phyloP scores from a whole-genome alignment of 176 grass and related monocot genomes.

The Secale cereale region DNA sequence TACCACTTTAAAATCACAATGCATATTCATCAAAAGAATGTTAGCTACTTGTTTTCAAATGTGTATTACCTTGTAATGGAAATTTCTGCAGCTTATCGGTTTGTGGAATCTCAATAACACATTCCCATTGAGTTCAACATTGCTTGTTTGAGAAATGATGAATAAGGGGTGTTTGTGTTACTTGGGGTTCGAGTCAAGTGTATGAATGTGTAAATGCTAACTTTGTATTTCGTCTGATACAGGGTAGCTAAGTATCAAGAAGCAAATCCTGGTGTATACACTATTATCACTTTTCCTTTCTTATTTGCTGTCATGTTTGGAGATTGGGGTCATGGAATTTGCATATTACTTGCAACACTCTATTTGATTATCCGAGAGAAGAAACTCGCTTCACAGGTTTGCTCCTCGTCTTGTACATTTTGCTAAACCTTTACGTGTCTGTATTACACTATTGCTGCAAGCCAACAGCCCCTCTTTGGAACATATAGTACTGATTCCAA shows the following conservation, averaged over 20 bases:
- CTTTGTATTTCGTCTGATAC: slow-evolving; percentile 20
- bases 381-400: slow-evolving; percentile 87
- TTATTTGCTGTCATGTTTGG: slow-evolving; percentile 99
- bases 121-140: neutral
- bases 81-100: neutral
- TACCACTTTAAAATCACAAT: neutral
- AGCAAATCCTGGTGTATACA: slow-evolving; percentile 93
- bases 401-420: slow-evolving; percentile 20
- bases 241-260: slow-evolving; percentile 93
- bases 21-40: neutral
- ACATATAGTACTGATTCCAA: neutral
- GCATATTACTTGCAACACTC: slow-evolving; percentile 67
- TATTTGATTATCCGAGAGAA: slow-evolving; percentile 75
- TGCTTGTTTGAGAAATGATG: slow-evolving; percentile 10
- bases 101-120: neutral
- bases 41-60: neutral
- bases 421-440: neutral
- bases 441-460: slow-evolving; percentile 2
- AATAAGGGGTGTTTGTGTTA: neutral
- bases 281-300: slow-evolving; percentile 93
- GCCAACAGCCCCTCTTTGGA: neutral
- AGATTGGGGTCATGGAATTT: slow-evolving; percentile 96
- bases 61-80: neutral
- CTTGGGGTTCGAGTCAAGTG: neutral
- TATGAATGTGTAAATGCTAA: slow-evolving; percentile 25